Conservation (phyloP, 345 rosid genomes). For the Iberis pinnata region DNA sequence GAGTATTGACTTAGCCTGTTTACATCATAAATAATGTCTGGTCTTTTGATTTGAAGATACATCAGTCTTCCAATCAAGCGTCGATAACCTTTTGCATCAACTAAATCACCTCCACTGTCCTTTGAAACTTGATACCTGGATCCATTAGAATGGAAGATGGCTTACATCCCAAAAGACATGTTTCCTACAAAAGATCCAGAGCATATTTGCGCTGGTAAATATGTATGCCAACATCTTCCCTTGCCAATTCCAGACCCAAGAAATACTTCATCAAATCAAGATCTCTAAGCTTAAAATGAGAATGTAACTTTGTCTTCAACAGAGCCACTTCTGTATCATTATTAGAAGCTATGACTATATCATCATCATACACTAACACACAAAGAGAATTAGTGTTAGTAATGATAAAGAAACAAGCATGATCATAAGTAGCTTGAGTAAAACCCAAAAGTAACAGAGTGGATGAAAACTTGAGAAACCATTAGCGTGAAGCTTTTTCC, state of each 20-base stretch:
- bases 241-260: too few species aligned
- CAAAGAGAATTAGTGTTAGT: neutral
- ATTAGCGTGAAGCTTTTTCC: neutral
- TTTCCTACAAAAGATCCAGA: neutral
- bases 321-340: neutral
- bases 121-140: too few species aligned
- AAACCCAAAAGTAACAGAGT: neutral
- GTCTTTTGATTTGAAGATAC: neutral
- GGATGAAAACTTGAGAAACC: neutral
- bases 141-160: neutral
- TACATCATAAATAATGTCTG: neutral
- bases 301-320: neutral
- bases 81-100: neutral
- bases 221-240: too few species aligned
- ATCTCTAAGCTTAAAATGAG: neutral
- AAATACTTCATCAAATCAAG: too few species aligned
- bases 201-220: neutral
- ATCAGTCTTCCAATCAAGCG: neutral
- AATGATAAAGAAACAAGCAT: neutral
- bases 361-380: neutral
- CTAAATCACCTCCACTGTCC: too few species aligned
- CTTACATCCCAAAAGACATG: neutral
- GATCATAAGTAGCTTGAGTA: neutral
- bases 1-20: neutral
- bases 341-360: neutral